A percentile compares a stretch with the other conserved stretches of the same genome.
These are phyloP conservation scores for Stagonosporopsis rhizophila DNA, from an alignment of 2,329 filamentous ascomycete species.

Conservation along the genomic window DNA sequence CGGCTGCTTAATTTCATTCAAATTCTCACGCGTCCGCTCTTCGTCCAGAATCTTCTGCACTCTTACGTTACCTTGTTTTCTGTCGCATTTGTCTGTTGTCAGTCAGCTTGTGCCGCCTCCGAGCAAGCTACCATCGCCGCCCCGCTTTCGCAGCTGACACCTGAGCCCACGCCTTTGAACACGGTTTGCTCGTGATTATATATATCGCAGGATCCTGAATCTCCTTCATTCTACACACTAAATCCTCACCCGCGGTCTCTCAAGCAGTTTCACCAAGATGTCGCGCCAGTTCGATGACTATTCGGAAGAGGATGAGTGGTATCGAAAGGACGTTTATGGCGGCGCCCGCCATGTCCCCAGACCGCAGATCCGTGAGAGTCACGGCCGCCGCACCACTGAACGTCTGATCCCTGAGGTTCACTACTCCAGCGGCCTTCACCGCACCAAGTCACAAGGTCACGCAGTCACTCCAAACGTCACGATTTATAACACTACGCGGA, in stretches of 20 bases:
- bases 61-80: constrained; percentile 26
- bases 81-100: constrained; percentile 25
- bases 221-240: background rate
- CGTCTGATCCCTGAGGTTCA: constrained; percentile 39
- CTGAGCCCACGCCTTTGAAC: constrained; percentile 22
- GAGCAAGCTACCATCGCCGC: constrained; percentile 22
- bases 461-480: constrained; percentile 54
- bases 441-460: constrained; percentile 55
- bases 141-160: constrained; percentile 28
- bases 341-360: constrained; percentile 44
- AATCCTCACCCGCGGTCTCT: background rate
- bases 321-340: constrained; percentile 27
- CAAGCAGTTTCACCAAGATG: constrained; percentile 26
- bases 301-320: constrained; percentile 40
- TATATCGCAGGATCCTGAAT: constrained; percentile 1
- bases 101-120: constrained; percentile 33
- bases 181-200: constrained; percentile 17
- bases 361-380: constrained; percentile 23
- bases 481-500: constrained; percentile 55
- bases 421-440: constrained; percentile 48
- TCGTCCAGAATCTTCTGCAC: constrained; percentile 20
- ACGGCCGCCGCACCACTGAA: constrained; percentile 39
- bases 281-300: constrained; percentile 36
- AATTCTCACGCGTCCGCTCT: constrained; percentile 30
- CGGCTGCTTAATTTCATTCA: constrained; percentile 27